Evolutionary conservation across 2,329 filamentous ascomycete species (phyloP), one percentile per base, ranked within the genome.

Genomic region (Colletotrichum lentis): DNA sequence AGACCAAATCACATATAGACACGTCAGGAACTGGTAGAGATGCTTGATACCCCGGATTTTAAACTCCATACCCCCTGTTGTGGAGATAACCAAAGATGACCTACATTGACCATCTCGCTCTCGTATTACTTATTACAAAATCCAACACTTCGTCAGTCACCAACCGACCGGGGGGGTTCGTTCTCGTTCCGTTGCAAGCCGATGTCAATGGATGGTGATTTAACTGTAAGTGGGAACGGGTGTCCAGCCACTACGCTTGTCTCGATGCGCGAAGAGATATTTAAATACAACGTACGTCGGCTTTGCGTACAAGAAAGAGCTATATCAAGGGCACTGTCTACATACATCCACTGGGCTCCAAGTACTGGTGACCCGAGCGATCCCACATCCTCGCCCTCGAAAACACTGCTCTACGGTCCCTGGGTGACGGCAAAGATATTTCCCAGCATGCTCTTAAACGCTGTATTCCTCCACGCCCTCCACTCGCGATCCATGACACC

Each of bases 401-500:
- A 41, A 37, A 14, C 44, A 43, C 55, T 39, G 12, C 50, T 57
- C 66, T 72, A 77, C 10, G 78, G 80, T 18, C 73, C 72, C 70
- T 81, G 79, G 7, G 78, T 80, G 24, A 77, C 72, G 27, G 77
- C 71, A 70, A 77, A 78, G 77, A 82, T 79, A n/a, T 71, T 73
- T n/a, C 77, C 77, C 53, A 82, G 69, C 72, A 77, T 75, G 14
- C 62, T 73, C 46, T 75, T 74, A 65, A 82, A 80, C 24, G 71
- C 72, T 3, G 73, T 71, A 46, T 80, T 82, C 63, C 80, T 75
- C 79, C 78, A 80, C 46, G 68, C 77, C 7, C 69, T 74, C 80
- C 80, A 82, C 53, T 77, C 75, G 54, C 77, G 73, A 75, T 84
- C 80, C 65, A 86, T 64, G 18, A 84, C 73, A 0, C 85, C 86